A percentile compares a stretch with the other conserved stretches of the same genome.
phyloP scores from a whole-genome alignment of 257 asterid genomes.

The Thymus quinquecostatus region DNA sequence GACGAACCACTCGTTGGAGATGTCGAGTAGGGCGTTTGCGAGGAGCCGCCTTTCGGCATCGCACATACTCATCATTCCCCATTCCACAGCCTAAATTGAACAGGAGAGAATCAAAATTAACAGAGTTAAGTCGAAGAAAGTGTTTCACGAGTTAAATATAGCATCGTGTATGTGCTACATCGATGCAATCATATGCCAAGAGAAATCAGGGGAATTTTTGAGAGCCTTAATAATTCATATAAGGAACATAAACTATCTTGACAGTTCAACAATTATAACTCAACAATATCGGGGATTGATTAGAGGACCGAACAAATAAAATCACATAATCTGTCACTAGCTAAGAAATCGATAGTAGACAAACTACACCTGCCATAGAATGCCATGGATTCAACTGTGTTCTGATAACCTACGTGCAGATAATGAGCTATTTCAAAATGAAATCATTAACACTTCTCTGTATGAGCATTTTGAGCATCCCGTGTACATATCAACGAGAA shows the following conservation, averaged over 20 bases:
- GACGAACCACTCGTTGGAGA: conserved; percentile 73
- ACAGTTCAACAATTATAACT: not conserved
- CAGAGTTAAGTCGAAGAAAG: conserved; percentile 1
- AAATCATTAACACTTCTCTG: not conserved
- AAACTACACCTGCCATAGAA: not conserved
- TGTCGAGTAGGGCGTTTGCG: conserved; percentile 80
- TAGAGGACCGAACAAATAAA: not conserved
- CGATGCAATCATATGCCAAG: not conserved
- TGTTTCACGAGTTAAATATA: not conserved
- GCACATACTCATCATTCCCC: conserved; percentile 87
- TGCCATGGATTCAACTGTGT: not conserved
- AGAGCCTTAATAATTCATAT: not conserved
- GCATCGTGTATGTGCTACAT: not conserved
- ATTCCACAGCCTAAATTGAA: conserved; percentile 46
- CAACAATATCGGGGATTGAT: not conserved
- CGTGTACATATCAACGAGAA: too few relatives aligned
- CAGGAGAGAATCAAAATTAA: conserved; percentile 15
- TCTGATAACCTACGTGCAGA: not conserved
- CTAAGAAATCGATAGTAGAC: not conserved
- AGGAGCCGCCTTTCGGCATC: conserved; percentile 83
- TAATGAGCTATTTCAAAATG: not conserved
- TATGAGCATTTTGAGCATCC: too few relatives aligned
- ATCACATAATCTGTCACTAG: not conserved
- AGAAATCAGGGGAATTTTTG: not conserved
- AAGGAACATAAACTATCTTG: conserved; percentile 1